Percentiles rank a stretch among this genome's conserved stretches.
Evolutionary conservation across 768 basidiomycete genomes (phyloP).

Genomic region (Hypholoma sublateritium): DNA sequence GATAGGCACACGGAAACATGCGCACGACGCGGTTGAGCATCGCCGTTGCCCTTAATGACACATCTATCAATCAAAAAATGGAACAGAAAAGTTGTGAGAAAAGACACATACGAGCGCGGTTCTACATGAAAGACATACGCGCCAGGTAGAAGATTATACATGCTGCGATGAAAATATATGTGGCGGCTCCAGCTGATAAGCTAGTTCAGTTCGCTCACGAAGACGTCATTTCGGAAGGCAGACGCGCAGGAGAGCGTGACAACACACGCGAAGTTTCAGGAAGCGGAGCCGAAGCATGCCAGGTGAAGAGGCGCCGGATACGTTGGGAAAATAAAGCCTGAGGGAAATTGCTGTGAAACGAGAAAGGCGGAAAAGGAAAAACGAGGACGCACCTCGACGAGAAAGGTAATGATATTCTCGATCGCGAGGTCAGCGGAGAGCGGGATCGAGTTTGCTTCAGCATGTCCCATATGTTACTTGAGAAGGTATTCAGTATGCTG

Average conservation of each 20-base stretch:
- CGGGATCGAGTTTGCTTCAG: constrained; percentile 20
- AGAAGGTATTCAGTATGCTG: constrained; percentile 17
- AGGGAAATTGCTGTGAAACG: background rate
- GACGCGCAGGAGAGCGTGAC: background rate
- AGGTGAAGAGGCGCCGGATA: background rate
- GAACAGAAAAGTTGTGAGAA: background rate
- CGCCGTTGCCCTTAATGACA: background rate
- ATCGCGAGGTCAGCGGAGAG: constrained; percentile 15
- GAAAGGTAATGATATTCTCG: constrained; percentile 19
- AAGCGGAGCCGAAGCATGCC: background rate
- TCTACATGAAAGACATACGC: background rate
- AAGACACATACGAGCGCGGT: background rate
- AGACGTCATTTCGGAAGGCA: background rate
- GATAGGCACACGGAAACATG: background rate
- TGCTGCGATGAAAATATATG: constrained; percentile 2
- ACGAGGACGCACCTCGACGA: constrained; percentile 17
- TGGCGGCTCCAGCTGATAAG: background rate
- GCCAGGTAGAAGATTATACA: constrained; percentile 5
- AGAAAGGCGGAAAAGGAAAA: background rate
- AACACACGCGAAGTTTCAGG: background rate
- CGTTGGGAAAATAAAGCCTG: background rate
- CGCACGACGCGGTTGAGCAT: background rate
- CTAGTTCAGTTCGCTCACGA: background rate
- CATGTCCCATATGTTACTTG: constrained; percentile 7
- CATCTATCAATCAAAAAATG: background rate